These are phyloP conservation scores for Rhodamnia rubescens DNA, from an alignment of 345 rosid genomes.

Conservation along the genomic window DNA sequence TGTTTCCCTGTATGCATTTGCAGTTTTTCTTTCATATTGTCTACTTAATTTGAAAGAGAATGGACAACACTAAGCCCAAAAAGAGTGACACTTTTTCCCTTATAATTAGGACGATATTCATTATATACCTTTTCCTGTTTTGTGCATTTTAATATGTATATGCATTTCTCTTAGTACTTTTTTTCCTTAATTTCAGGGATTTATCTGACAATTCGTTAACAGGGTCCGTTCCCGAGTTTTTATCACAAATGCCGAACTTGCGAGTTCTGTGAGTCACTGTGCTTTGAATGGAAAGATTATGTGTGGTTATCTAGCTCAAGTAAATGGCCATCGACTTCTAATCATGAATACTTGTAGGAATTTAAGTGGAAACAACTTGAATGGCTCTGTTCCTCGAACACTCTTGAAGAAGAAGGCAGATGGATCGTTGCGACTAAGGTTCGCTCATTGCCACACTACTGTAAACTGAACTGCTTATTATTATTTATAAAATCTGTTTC, in stretches of 20 bases:
- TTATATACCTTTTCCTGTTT: neutral
- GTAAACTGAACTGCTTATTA: neutral
- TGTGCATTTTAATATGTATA: neutral
- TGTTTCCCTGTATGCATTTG: slow-evolving; percentile 24
- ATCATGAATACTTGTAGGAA: slow-evolving; percentile 8
- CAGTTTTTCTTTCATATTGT: neutral
- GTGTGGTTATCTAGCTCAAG: neutral
- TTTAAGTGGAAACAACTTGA: slow-evolving; percentile 25
- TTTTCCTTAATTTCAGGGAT: slow-evolving; percentile 24
- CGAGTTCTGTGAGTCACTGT: slow-evolving; percentile 35
- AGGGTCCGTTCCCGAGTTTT: slow-evolving; percentile 31
- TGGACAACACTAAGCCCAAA: neutral
- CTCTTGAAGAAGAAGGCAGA: slow-evolving; percentile 21
- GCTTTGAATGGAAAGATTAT: neutral
- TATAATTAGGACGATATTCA: neutral
- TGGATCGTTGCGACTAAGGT: slow-evolving; percentile 7
- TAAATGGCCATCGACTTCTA: neutral
- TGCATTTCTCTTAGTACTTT: no score
- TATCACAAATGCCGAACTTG: slow-evolving; percentile 19
- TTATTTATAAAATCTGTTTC: neutral
- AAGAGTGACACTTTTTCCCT: neutral
- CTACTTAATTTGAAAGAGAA: neutral
- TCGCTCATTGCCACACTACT: neutral
- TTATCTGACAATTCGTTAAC: slow-evolving; percentile 38
- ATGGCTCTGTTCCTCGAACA: slow-evolving; percentile 22